Evolutionary conservation across 2,329 filamentous ascomycete species (phyloP).

Genomic region (Stachybotrys echinatus): DNA sequence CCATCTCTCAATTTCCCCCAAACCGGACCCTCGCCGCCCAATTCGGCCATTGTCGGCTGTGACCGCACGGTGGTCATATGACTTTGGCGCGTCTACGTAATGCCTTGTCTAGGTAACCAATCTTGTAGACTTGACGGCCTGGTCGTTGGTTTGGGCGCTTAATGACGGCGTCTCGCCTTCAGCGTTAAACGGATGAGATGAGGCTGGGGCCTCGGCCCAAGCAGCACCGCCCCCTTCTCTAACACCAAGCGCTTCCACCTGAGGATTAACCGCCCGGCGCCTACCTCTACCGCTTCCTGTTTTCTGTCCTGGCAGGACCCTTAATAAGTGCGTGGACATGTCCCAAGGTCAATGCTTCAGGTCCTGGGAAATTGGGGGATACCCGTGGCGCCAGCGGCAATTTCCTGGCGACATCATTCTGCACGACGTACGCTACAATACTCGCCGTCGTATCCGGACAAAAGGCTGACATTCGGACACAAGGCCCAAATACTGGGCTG

Average conservation of each 20-base stretch:
- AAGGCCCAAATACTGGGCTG: no score
- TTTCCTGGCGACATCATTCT: no score
- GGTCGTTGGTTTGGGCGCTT: neutral
- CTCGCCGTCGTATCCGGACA: no score
- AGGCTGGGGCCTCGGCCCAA: neutral
- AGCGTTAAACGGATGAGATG: neutral
- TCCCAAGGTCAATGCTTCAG: no score
- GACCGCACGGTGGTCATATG: neutral
- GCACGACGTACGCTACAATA: no score
- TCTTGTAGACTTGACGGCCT: neutral
- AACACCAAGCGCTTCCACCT: neutral
- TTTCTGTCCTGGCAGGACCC: neutral
- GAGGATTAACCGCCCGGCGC: neutral
- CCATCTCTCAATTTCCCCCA: neutral
- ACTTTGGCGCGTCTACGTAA: neutral
- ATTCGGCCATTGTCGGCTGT: neutral
- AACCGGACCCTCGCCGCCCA: no score
- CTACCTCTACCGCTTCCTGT: neutral
- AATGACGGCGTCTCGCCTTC: constrained; percentile 1
- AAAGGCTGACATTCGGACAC: no score
- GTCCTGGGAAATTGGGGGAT: no score
- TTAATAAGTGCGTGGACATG: neutral
- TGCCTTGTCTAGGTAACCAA: neutral
- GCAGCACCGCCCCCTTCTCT: neutral
- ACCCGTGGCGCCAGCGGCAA: no score